Base-by-base conservation (phyloP, 2,329 filamentous ascomycete genomes). In the Trichoderma sp. region DNA sequence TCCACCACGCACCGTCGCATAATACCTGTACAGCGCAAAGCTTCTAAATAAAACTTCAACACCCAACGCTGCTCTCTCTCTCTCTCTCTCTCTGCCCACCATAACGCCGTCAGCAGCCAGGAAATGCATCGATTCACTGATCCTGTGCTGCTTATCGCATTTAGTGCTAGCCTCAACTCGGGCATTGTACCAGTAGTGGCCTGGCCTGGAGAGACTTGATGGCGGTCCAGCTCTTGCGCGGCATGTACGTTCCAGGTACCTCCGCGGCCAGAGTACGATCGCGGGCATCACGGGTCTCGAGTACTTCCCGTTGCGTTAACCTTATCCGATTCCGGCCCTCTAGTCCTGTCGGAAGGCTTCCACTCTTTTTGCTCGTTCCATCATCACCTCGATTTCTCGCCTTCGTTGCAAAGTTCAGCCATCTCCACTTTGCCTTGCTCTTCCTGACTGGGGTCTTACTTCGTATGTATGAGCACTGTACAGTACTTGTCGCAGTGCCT, bases 301-400 rank as follows among this genome's bases (percentile, higher is more conserved):
- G 15, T 27, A 22, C n/a, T 19, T 27, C 17, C 7, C n/a, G 19
- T 32, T 22, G 27, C 50, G 39, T 45, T 39, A 48, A 32, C 50
- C 61, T 48, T 65, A 48, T 48, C 63, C 63, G 63, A 65, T 65
- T 65, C 27, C 63, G 63, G 63, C 52, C 63, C 52, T 19, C 27
- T 19, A 34, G 34, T 45, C 25, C 7, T 22, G n/a, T 25, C 53
- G 35, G 48, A 32, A 45, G 19, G 37, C 63, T 45, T 42, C 53
- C 53, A 35, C 60, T 56, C 39, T 27, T 25, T 42, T 25, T 27
- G 27, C 34, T 48, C 37, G 19, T 25, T 34, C 27, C 39, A 57
- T 65, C 29, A 45, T 65, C 34, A 29, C 32, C 29, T 34, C 45
- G 10, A 15, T 29, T 13, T 53, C 19, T 42, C 17, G 29, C n/a